Base-by-base conservation (phyloP, 2,329 filamentous ascomycete genomes). In the Corniculantispora saksenae region DNA sequence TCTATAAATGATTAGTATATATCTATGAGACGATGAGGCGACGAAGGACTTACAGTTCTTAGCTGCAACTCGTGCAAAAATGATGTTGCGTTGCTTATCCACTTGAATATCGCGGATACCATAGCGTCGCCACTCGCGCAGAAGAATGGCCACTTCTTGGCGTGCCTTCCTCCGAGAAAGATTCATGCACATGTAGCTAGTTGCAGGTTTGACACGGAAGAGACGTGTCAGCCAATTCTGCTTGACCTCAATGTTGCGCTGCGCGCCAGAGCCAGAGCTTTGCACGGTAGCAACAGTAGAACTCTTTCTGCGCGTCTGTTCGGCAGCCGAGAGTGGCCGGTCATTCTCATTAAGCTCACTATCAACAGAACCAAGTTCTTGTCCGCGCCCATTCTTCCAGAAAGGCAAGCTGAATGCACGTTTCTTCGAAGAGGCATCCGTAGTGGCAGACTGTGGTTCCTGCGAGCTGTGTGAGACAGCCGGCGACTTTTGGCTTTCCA, bases 211-310 rank as follows among this genome's bases (percentile, higher is more conserved):
- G 73, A 97, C 90, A 63, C 93, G 88, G 80, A 98, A 92, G 54
- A 98, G 87, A 19, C 92, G 91, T 35, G 92, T 90, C 61, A 98
- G 86, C 94, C 94, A 97, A 70, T 91, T 97, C 72, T 93, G 89
- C 73, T 88, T 89, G 35, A 87, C 84, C 67, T 88, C 88, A 72
- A 86, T 91, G 77, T 83, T 84, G 64, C 84, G 83, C 67, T 78
- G 79, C 35, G 72, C 70, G 21, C 76, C 76, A 66, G 75, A 76
- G 35, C 76, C 75, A 38, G 76, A 77, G 32, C 77, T 77, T 23
- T 75, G 72, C 67, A 78, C 27, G 73, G 48, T 69, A 73, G 58
- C 70, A 67, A 32, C 71, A 69, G 51, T 67, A n/a, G 53, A 58
- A 55, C 70, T 72, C 59, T 69, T 66, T 67, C 57, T 25, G n/a